These are phyloP conservation scores for Phytomonas serpens DNA, from an alignment of 208 protist species.

Conservation along the genomic window DNA sequence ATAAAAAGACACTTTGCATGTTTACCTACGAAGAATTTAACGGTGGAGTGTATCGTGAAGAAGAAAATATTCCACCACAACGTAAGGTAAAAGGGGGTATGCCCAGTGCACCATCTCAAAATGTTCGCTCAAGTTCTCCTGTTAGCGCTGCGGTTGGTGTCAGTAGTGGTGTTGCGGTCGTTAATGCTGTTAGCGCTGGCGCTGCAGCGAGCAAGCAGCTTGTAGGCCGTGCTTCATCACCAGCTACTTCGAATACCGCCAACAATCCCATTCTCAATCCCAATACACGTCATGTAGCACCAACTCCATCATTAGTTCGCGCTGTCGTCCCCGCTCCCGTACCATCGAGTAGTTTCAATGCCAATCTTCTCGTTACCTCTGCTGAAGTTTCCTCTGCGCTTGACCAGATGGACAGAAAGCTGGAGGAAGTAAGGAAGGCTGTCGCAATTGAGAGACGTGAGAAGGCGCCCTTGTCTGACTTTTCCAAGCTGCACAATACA, in stretches of 20 bases:
- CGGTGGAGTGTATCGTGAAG: conserved; percentile 1
- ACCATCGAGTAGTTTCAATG: neutral
- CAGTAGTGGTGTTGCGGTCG: neutral
- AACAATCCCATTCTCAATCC: neutral
- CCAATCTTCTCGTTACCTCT: neutral
- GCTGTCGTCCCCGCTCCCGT: neutral
- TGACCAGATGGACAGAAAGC: conserved; percentile 26
- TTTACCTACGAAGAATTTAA: conserved; percentile 55
- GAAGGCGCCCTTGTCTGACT: conserved; percentile 49
- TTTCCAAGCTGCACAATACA: conserved; percentile 42
- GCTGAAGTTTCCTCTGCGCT: conserved; percentile 30
- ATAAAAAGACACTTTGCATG: conserved; percentile 42
- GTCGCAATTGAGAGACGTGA: conserved; percentile 23
- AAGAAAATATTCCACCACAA: neutral
- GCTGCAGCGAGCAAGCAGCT: neutral
- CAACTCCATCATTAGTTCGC: neutral
- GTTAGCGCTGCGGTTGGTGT: neutral
- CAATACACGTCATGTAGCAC: neutral
- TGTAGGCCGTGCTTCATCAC: neutral
- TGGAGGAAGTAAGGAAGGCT: conserved; percentile 27
- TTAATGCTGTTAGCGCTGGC: neutral
- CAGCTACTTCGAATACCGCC: neutral
- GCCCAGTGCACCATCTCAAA: neutral
- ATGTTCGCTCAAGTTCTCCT: conserved; percentile 1
- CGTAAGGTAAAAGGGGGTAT: neutral